Evolutionary conservation across 352 stramenopile species (phyloP).

Genomic region (Globisporangium radiosum): DNA sequence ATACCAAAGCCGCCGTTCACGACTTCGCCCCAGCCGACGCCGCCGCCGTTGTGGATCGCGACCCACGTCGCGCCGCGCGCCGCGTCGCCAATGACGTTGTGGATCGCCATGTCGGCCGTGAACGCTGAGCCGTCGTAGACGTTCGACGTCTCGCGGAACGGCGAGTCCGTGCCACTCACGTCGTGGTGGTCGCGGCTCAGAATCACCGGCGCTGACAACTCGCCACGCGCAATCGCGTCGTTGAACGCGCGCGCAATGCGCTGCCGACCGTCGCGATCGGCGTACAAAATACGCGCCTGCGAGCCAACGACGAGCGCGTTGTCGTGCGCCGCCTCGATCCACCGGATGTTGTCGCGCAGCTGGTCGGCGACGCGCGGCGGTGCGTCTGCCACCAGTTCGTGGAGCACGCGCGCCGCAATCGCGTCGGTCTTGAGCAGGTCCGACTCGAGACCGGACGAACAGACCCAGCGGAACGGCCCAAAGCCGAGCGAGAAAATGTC

Average conservation of each 20-base stretch:
- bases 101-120: slow-evolving; percentile 86
- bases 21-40: slow-evolving; percentile 84
- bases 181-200: slow-evolving; percentile 87
- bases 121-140: slow-evolving; percentile 83
- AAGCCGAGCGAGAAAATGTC: slow-evolving; percentile 90
- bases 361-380: slow-evolving; percentile 60
- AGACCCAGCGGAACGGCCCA: slow-evolving; percentile 88
- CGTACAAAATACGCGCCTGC: slow-evolving; percentile 87
- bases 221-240: slow-evolving; percentile 57
- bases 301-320: slow-evolving; percentile 86
- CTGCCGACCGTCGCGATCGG: slow-evolving; percentile 66
- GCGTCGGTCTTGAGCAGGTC: slow-evolving; percentile 75
- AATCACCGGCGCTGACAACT: slow-evolving; percentile 68
- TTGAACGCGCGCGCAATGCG: slow-evolving; percentile 84
- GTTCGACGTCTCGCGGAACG: slow-evolving; percentile 88
- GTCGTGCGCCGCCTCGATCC: slow-evolving; percentile 78
- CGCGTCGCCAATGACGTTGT: slow-evolving; percentile 85
- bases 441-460: slow-evolving; percentile 49
- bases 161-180: slow-evolving; percentile 82
- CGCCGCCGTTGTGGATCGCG: slow-evolving; percentile 86
- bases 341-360: slow-evolving; percentile 78
- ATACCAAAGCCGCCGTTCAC: slow-evolving; percentile 87
- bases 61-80: slow-evolving; percentile 84
- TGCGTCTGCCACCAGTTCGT: slow-evolving; percentile 45
- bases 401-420: slow-evolving; percentile 66